Evolutionary conservation across 371 early-diverging fungal species (phyloP), one percentile per base, ranked within the genome.

Genomic region (Blastocladiella emersonii): DNA sequence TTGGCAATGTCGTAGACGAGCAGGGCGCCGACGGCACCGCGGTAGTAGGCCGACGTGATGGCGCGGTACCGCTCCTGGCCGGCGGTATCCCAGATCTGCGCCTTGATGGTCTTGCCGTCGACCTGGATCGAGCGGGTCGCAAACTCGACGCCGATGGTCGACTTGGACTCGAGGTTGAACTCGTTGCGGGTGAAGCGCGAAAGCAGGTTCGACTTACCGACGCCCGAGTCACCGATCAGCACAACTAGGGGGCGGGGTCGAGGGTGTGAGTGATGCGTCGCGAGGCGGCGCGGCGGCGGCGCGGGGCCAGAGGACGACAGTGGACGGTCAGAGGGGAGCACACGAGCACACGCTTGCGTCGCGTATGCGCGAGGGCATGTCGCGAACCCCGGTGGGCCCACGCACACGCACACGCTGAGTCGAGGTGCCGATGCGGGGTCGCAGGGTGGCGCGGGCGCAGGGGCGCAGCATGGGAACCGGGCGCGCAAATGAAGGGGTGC

Each of bases 71-170:
- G 85, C 74, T 91, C 91, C 74, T 91, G 89, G 55, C 90, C 93
- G 72, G 94, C 96, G 63, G 98, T 96, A 71, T 98, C 99, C 99
- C 99, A 99, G 69, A 99, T 98, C 76, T 99, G 99, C 39, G 98
- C 97, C 77, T 99, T 99, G 69, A 99, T 93, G 34, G 89, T 91
- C 76, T 95, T 93, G 63, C 85, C 84, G 67, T 97, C 95, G 19
- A 99, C 92, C 71, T 94, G 89, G 70, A 99, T 95, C 72, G 86
- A 90, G 65, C 95, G 83, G 44, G 99, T 98, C 55, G 95, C 98
- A 80, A 99, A 99, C 74, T 99, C 98, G 48, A 99, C 99, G 66
- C 99, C 99, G 73, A 99, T 99, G 64, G 99, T 99, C 45, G 99
- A 95, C 73, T 97, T 98, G 61, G 95, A 92, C 68, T 95, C 95